These are phyloP conservation scores for Solanum bulbocastanum DNA, from an alignment of 257 asterid species.

Conservation along the genomic window DNA sequence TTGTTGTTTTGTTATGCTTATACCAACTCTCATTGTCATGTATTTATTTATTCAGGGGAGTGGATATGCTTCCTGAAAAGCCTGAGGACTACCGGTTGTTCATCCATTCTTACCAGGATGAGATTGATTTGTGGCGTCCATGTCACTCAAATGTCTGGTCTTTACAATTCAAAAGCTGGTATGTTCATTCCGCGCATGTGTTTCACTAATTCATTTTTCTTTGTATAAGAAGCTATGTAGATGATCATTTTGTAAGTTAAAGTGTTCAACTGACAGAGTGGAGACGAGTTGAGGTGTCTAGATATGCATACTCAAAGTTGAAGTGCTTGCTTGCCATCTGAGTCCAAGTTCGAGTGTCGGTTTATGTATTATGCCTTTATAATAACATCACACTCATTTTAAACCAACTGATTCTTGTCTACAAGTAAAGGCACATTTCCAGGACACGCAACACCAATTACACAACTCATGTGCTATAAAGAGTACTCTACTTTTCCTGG, in stretches of 20 bases:
- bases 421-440: slow-evolving; percentile 59
- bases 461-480: slow-evolving; percentile 69
- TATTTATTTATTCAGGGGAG: too few species aligned
- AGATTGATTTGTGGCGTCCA: too few species aligned
- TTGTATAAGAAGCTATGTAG: too few species aligned
- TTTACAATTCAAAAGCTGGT: neutral
- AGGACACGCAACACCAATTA: slow-evolving; percentile 64
- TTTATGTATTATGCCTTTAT: too few species aligned
- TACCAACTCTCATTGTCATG: too few species aligned
- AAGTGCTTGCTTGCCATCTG: neutral
- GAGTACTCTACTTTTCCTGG: slow-evolving; percentile 93
- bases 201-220: neutral
- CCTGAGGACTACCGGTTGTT: too few species aligned
- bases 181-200: neutral
- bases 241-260: too few species aligned
- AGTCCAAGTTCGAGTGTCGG: neutral
- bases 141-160: too few species aligned
- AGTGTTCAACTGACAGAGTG: too few species aligned
- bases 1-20: too few species aligned
- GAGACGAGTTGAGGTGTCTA: neutral
- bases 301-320: neutral
- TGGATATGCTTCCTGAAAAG: too few species aligned
- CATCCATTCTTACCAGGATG: too few species aligned
- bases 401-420: neutral
- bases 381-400: neutral